phyloP scores from a whole-genome alignment of 768 basidiomycete species.

The Auriscalpium vulgare region DNA sequence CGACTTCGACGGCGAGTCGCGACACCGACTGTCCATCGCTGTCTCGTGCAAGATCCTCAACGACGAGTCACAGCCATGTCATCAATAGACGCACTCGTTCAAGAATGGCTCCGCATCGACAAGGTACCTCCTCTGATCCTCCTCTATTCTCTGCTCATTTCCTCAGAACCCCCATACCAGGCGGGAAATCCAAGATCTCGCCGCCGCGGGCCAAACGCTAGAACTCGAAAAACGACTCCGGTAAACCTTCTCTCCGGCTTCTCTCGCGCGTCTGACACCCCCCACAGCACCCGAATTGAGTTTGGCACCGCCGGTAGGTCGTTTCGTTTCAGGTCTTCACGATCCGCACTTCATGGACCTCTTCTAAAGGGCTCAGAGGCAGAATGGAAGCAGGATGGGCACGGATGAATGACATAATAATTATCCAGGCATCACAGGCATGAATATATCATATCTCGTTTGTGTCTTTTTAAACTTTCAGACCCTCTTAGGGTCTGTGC shows the following conservation, averaged over 20 bases:
- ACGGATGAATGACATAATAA: constrained; percentile 84
- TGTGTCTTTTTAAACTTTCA: neutral
- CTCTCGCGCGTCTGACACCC: neutral
- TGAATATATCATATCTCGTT: constrained; percentile 1
- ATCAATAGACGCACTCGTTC: no score
- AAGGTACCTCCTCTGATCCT: constrained; percentile 23
- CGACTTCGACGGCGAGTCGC: no score
- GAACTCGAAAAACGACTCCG: constrained; percentile 54
- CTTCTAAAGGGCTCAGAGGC: constrained; percentile 55
- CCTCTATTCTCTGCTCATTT: neutral
- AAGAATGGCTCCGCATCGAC: constrained; percentile 43
- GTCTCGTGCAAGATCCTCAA: no score
- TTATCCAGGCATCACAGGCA: constrained; percentile 79
- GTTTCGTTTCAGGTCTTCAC: neutral
- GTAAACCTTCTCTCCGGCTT: constrained; percentile 21
- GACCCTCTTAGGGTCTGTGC: constrained; percentile 54
- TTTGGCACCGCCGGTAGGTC: constrained; percentile 79
- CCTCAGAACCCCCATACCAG: constrained; percentile 43
- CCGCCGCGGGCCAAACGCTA: constrained; percentile 30
- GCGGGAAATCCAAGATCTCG: constrained; percentile 39
- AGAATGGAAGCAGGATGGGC: constrained; percentile 86
- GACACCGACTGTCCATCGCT: no score
- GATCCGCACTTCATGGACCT: neutral
- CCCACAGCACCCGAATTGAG: constrained; percentile 56
- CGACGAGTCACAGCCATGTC: no score